Conservation (phyloP, 2,329 filamentous ascomycete species). For the Endothia cerciana region DNA sequence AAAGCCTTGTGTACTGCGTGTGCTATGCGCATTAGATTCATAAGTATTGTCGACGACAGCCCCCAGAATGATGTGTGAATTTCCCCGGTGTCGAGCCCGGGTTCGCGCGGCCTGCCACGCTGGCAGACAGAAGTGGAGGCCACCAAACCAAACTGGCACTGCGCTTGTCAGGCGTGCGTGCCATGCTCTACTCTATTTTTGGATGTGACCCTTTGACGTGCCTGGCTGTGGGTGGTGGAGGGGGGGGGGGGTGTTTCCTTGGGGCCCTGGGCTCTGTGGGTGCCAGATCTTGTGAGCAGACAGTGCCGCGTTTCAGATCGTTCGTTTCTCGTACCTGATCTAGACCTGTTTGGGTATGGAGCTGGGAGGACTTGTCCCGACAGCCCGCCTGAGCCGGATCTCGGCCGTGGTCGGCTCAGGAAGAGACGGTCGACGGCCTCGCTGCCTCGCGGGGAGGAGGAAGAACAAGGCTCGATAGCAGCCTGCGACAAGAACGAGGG, state of each 20-base stretch:
- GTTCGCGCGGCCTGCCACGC: neutral
- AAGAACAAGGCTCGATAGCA: neutral
- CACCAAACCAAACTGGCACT: neutral
- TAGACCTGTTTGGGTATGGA: conserved; percentile 32
- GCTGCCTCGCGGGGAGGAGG: neutral
- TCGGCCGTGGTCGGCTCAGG: neutral
- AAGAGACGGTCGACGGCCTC: neutral
- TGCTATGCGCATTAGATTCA: neutral
- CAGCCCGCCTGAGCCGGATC: neutral
- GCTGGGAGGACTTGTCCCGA: neutral
- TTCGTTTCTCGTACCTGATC: conserved; percentile 32
- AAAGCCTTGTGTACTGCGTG: neutral
- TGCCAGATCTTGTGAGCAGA: neutral
- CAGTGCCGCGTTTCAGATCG: conserved; percentile 30
- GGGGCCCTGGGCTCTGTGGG: neutral
- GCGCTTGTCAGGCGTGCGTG: neutral
- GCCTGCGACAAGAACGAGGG: neutral
- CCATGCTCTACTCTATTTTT: neutral
- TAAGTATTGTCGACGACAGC: neutral
- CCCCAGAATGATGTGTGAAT: neutral
- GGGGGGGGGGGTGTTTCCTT: too few relatives aligned
- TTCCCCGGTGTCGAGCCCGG: neutral
- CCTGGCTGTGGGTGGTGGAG: neutral
- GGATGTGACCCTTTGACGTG: neutral
- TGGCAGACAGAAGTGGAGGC: neutral